These are phyloP conservation scores for Hymenoscyphus linearis DNA, from an alignment of 2,329 filamentous ascomycete species.

Conservation along the genomic window DNA sequence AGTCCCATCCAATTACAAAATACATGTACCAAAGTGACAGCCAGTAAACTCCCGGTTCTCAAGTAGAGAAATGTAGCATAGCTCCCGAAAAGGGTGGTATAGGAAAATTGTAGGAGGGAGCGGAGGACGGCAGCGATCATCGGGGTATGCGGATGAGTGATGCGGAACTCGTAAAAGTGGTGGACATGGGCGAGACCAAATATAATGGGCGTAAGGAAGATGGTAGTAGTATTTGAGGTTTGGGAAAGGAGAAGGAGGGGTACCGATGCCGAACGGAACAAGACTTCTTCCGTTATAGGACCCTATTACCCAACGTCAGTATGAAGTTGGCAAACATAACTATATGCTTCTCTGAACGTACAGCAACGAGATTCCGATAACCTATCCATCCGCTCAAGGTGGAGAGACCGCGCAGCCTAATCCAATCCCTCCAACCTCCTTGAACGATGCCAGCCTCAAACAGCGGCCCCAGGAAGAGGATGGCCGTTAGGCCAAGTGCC, in stretches of 20 bases:
- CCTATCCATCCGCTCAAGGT: conserved; percentile 69
- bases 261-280: conserved; percentile 84
- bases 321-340: not conserved
- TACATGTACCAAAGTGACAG: conserved; percentile 70
- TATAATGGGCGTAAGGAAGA: conserved; percentile 80
- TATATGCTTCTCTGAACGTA: conserved; percentile 41
- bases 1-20: conserved; percentile 94
- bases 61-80: conserved; percentile 88
- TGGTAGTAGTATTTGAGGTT: conserved; percentile 45
- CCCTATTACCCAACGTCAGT: conserved; percentile 42
- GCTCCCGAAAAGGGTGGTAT: conserved; percentile 89
- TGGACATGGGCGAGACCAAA: conserved; percentile 93
- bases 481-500: conserved; percentile 63
- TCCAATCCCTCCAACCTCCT: conserved; percentile 61
- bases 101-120: conserved; percentile 77
- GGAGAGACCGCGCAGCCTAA: conserved; percentile 49
- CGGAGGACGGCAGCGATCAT: conserved; percentile 58
- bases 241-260: conserved; percentile 74
- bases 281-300: conserved; percentile 85
- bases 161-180: conserved; percentile 90
- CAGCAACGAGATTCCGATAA: conserved; percentile 83
- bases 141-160: conserved; percentile 70
- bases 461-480: conserved; percentile 79
- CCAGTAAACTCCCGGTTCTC: conserved; percentile 74
- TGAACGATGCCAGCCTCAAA: conserved; percentile 75